phyloP scores from a whole-genome alignment of 1,284 basidiomycete genomes.

The Leccinum griseonigrum region DNA sequence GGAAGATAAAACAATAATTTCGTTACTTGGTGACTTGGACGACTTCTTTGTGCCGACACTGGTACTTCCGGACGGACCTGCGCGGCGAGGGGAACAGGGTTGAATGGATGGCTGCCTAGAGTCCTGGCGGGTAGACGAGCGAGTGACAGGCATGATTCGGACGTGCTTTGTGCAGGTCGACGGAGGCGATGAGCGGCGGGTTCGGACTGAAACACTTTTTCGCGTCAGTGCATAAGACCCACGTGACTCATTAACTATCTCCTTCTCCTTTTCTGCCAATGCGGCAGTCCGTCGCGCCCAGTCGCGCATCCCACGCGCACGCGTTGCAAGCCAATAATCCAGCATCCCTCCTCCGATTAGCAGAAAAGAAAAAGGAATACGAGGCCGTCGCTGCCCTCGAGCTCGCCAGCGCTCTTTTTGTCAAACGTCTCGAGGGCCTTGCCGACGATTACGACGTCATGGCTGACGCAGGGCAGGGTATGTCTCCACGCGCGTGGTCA shows the following conservation, averaged over 20 bases:
- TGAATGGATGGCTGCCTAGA: slow-evolving; percentile 6
- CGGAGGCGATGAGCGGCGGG: background rate
- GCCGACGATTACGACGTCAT: slow-evolving; percentile 71
- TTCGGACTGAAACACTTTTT: background rate
- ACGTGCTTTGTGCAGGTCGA: background rate
- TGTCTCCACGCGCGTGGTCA: slow-evolving; percentile 5
- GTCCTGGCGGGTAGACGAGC: slow-evolving; percentile 22
- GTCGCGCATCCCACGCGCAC: slow-evolving; percentile 48
- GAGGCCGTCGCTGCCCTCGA: slow-evolving; percentile 74
- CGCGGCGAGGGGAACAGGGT: slow-evolving; percentile 8
- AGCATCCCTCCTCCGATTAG: slow-evolving; percentile 51
- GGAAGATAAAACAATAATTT: slow-evolving; percentile 58
- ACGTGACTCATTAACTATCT: slow-evolving; percentile 18
- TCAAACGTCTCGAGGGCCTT: slow-evolving; percentile 64
- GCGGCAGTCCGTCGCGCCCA: slow-evolving; percentile 55
- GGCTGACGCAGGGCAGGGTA: slow-evolving; percentile 71
- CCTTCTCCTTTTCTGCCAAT: slow-evolving; percentile 20
- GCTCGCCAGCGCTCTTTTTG: slow-evolving; percentile 56
- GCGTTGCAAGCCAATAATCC: slow-evolving; percentile 42
- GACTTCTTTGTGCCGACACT: slow-evolving; percentile 15
- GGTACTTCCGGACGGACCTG: slow-evolving; percentile 2
- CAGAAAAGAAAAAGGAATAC: slow-evolving; percentile 77
- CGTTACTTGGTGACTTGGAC: slow-evolving; percentile 24
- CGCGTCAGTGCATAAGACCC: slow-evolving; percentile 12
- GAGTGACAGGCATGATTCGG: slow-evolving; percentile 28